phyloP scores from a whole-genome alignment of 768 basidiomycete genomes.

The Boletus insuetus region DNA sequence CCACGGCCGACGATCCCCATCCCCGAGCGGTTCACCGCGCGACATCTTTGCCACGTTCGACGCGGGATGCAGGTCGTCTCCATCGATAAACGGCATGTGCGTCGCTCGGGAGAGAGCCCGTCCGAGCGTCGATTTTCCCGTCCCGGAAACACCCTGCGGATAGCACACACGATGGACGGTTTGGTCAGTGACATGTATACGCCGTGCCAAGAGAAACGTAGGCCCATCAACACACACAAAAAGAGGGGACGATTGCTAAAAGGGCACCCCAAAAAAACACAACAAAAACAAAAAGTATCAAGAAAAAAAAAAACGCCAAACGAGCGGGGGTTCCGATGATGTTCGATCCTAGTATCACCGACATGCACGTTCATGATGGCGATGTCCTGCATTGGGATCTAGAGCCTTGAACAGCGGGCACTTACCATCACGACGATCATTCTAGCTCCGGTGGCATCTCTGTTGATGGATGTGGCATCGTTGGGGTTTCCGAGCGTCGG shows the following conservation, averaged over 20 bases:
- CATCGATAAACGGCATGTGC: conserved; percentile 80
- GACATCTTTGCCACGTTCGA: conserved; percentile 89
- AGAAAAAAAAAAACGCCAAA: not conserved
- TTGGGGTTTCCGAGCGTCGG: too few relatives aligned
- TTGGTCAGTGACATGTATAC: too few relatives aligned
- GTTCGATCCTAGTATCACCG: too few relatives aligned
- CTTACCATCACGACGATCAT: conserved; percentile 54
- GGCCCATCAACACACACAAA: not conserved
- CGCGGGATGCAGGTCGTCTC: conserved; percentile 81
- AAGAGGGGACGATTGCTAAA: too few relatives aligned
- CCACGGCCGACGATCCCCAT: conserved; percentile 87
- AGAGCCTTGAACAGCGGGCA: not conserved
- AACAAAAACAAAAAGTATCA: too few relatives aligned
- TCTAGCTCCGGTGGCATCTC: conserved; percentile 9
- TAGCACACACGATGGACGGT: too few relatives aligned
- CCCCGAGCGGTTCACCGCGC: conserved; percentile 67
- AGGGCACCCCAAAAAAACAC: too few relatives aligned
- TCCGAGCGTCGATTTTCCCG: conserved; percentile 73
- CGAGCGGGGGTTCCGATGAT: too few relatives aligned
- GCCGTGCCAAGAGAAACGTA: too few relatives aligned
- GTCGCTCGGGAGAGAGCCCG: conserved; percentile 56
- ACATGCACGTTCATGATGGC: not conserved
- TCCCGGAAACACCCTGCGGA: conserved; percentile 73
- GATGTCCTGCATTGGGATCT: not conserved
- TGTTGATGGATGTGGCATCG: too few relatives aligned